phyloP scores from a whole-genome alignment of 257 asterid species.

The Forsythia suspensa region DNA sequence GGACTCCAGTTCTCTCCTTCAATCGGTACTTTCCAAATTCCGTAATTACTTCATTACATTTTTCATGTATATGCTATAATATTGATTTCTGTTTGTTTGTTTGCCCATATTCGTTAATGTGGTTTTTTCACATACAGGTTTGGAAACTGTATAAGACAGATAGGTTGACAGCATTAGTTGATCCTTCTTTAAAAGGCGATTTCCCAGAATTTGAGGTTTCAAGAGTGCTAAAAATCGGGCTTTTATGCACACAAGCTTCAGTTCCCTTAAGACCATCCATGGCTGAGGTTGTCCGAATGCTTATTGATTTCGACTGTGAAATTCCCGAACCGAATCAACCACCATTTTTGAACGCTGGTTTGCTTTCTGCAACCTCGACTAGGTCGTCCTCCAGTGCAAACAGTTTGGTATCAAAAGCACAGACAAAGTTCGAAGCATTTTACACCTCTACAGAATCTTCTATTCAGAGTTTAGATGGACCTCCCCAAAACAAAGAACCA shows the following conservation, averaged over 20 bases:
- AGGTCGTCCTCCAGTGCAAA: slow-evolving; percentile 53
- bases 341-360: slow-evolving; percentile 59
- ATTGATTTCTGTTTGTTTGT: neutral
- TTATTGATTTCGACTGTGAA: slow-evolving; percentile 42
- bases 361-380: slow-evolving; percentile 40
- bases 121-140: slow-evolving; percentile 43
- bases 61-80: neutral
- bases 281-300: slow-evolving; percentile 71
- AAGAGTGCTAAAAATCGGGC: slow-evolving; percentile 63
- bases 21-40: slow-evolving; percentile 43
- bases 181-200: slow-evolving; percentile 44
- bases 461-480: slow-evolving; percentile 57
- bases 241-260: slow-evolving; percentile 81
- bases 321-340: slow-evolving; percentile 81
- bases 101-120: neutral
- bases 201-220: slow-evolving; percentile 55
- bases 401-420: slow-evolving; percentile 38
- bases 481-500: slow-evolving; percentile 30
- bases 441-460: slow-evolving; percentile 54
- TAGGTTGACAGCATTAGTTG: slow-evolving; percentile 59
- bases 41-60: neutral
- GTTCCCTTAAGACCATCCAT: slow-evolving; percentile 79
- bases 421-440: slow-evolving; percentile 36
- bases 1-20: slow-evolving; percentile 74
- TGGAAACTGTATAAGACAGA: slow-evolving; percentile 62